phyloP scores from a whole-genome alignment of 2,329 filamentous ascomycete species.

The Cladophialophora yegresii region DNA sequence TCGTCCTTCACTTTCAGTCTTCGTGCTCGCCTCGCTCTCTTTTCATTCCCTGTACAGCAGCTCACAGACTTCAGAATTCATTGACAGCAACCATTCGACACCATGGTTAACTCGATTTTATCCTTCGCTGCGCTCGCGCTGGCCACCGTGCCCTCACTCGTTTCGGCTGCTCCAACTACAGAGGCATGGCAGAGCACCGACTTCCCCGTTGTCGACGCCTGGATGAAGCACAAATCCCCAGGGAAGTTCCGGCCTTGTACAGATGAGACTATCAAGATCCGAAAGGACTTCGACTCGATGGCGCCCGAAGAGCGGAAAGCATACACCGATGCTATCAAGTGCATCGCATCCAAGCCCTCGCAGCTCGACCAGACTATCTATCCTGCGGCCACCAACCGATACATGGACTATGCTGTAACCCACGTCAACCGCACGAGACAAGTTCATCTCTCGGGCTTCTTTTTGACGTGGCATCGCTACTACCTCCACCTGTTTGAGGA shows the following conservation, averaged over 20 bases:
- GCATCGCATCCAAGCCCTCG: conserved; percentile 41
- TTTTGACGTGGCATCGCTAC: conserved; percentile 51
- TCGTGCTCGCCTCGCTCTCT: neutral
- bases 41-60: neutral
- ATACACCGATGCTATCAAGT: conserved; percentile 47
- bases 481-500: conserved; percentile 49
- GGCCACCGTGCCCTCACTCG: conserved; percentile 18
- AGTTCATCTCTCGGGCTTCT: conserved; percentile 44
- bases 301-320: conserved; percentile 36
- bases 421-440: conserved; percentile 43
- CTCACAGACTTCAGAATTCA: neutral
- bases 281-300: conserved; percentile 36
- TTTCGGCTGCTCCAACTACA: conserved; percentile 19
- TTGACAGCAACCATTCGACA: conserved; percentile 10
- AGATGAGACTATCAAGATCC: conserved; percentile 31
- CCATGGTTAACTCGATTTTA: conserved; percentile 29
- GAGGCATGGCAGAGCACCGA: conserved; percentile 17
- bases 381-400: conserved; percentile 42
- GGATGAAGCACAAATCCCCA: conserved; percentile 20
- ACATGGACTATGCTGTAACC: conserved; percentile 47
- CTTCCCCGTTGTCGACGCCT: conserved; percentile 27
- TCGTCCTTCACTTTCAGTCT: conserved; percentile 1
- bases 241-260: conserved; percentile 32
- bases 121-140: conserved; percentile 28
- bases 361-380: conserved; percentile 39